phyloP scores from a whole-genome alignment of 2,329 filamentous ascomycete species.

The Neocatenulostroma microsporum region DNA sequence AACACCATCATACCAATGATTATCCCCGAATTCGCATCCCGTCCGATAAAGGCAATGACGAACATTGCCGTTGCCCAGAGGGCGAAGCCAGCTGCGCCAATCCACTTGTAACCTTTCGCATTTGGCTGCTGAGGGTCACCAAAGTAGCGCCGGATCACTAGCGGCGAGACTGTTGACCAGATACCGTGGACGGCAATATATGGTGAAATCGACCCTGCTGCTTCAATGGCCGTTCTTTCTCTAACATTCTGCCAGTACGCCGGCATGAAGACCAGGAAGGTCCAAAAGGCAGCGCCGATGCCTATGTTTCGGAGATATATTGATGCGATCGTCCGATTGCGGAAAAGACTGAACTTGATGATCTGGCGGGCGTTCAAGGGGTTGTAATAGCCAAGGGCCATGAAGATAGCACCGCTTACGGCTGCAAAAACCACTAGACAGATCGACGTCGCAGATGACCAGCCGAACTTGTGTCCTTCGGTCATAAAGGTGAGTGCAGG shows the following conservation, averaged over 20 bases:
- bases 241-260: slow-evolving; percentile 14
- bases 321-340: slow-evolving; percentile 15
- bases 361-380: slow-evolving; percentile 13
- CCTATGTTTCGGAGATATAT: slow-evolving; percentile 17
- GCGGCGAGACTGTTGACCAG: slow-evolving; percentile 14
- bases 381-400: slow-evolving; percentile 9
- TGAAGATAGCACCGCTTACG: slow-evolving; percentile 7
- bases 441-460: slow-evolving; percentile 6
- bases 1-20: slow-evolving; percentile 12
- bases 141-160: slow-evolving; percentile 6
- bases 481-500: slow-evolving; percentile 12
- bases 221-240: slow-evolving; percentile 8
- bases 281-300: slow-evolving; percentile 18
- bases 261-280: slow-evolving; percentile 18
- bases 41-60: slow-evolving; percentile 4
- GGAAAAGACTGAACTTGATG: slow-evolving; percentile 18
- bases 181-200: slow-evolving; percentile 16
- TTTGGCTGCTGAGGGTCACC: slow-evolving; percentile 5
- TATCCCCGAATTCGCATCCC: not conserved
- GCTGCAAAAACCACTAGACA: slow-evolving; percentile 9
- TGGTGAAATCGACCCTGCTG: slow-evolving; percentile 12
- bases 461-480: slow-evolving; percentile 9
- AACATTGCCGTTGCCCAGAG: slow-evolving; percentile 14
- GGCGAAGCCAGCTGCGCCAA: slow-evolving; percentile 15
- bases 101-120: slow-evolving; percentile 12